Conservation (phyloP, 1,284 basidiomycete genomes). For the Athelia psychrophila region DNA sequence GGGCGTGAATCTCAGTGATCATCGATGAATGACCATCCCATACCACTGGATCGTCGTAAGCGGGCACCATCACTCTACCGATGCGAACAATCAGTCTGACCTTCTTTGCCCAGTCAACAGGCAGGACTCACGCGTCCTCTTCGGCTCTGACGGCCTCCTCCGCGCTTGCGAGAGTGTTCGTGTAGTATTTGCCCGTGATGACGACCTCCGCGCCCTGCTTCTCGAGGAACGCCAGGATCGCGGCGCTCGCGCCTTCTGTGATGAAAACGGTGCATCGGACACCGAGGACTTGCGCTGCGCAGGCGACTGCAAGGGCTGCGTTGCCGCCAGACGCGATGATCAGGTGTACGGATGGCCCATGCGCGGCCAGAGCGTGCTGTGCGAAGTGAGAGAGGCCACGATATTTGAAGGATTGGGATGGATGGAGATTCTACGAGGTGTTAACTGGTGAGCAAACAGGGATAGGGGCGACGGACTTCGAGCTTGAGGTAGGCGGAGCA, state of each 20-base stretch:
- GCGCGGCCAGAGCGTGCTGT: constrained; percentile 43
- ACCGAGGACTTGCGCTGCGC: constrained; percentile 50
- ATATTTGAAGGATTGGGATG: constrained; percentile 73
- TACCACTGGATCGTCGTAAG: constrained; percentile 63
- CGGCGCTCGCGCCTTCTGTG: constrained; percentile 46
- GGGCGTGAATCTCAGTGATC: constrained; percentile 56
- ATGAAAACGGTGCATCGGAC: constrained; percentile 67
- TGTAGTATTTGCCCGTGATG: constrained; percentile 52
- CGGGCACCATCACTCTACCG: constrained; percentile 58
- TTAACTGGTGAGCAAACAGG: not conserved
- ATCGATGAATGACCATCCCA: constrained; percentile 77
- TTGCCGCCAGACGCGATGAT: constrained; percentile 74
- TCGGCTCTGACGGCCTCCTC: constrained; percentile 39
- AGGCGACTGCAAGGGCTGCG: constrained; percentile 67
- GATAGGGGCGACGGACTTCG: constrained; percentile 41
- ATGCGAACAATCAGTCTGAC: not conserved
- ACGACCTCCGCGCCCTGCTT: constrained; percentile 54
- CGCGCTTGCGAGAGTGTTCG: constrained; percentile 51
- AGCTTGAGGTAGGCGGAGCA: constrained; percentile 63
- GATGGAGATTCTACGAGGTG: constrained; percentile 58
- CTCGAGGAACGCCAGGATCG: constrained; percentile 47
- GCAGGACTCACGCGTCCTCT: constrained; percentile 46
- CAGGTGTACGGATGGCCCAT: constrained; percentile 53
- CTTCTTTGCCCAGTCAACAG: not conserved
- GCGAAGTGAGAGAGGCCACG: constrained; percentile 66